Percentiles rank a stretch among this genome's conserved stretches.
Evolutionary conservation across 768 basidiomycete species (phyloP).

Genomic region (Pholiota microspora): DNA sequence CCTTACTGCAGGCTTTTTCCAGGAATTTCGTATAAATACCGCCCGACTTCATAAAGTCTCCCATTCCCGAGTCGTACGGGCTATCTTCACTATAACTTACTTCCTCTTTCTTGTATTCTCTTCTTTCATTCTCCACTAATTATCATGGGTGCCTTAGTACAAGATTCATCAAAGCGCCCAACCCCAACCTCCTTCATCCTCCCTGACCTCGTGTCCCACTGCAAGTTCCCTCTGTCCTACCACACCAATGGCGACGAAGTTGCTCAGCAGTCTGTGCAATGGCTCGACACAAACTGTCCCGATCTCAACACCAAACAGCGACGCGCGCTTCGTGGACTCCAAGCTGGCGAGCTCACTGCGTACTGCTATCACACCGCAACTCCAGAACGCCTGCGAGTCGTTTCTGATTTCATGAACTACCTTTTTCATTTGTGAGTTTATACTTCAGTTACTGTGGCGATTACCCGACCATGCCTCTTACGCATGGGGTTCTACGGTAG

Average conservation of each 20-base stretch:
- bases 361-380: constrained; percentile 59
- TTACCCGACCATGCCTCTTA: constrained; percentile 12
- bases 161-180: constrained; percentile 13
- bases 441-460: constrained; percentile 6
- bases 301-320: constrained; percentile 43
- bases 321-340: constrained; percentile 51
- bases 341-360: constrained; percentile 66
- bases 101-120: constrained; percentile 2
- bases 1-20: neutral
- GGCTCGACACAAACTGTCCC: constrained; percentile 49
- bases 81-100: neutral
- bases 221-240: constrained; percentile 43
- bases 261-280: constrained; percentile 45
- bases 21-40: constrained; percentile 6
- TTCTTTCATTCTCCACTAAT: constrained; percentile 3
- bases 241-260: constrained; percentile 44
- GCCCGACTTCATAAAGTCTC: neutral
- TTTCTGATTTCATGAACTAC: constrained; percentile 68
- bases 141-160: constrained; percentile 4
- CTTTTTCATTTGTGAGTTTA: constrained; percentile 48
- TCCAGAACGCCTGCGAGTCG: constrained; percentile 57
- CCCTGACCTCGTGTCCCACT: constrained; percentile 54
- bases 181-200: constrained; percentile 42
- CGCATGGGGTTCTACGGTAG: constrained; percentile 23
- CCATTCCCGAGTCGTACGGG: neutral